Base-by-base conservation (phyloP, 768 basidiomycete genomes). In the Paxillus involutus region DNA sequence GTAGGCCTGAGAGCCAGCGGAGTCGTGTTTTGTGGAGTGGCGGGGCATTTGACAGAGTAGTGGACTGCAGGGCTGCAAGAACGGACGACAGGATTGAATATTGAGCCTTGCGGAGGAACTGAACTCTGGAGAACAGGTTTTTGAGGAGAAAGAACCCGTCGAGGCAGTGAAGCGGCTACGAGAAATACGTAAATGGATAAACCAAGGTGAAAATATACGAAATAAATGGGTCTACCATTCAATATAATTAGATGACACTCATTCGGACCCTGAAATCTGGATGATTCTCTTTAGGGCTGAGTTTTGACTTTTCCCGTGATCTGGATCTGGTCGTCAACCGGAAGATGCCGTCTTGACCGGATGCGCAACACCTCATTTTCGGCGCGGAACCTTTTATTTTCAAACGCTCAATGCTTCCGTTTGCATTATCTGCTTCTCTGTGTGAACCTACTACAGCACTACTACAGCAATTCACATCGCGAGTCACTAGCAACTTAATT, bases 291-390 rank as follows among this genome's bases (percentile, higher is more conserved):
- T 59, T 60, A 57, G 55, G 59, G 67, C 65, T 57, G 51, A 49
- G 65, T 66, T 70, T 70, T 72, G 68, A 59, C 70, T 72, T 69
- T 66, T 57, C 47, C 65, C 64, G 64, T 49, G 59, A 65, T 65
- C 67, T 63, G 47, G 67, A 69, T 69, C 66, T 60, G 41, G 63
- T 66, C 66, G 55, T 60, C 48, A 63, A 9, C 53, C 64, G 66
- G 66, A 53, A 68, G 43, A 37, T 67, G 65, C 66, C 67, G 67
- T 58, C 49, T 49, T 57, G 53, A 51, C 39, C 63, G 58, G 61
- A 58, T 52, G 58, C 64, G 61, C 61, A 66, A 6, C 48, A 63
- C 58, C 60, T 53, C 55, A 66, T 67, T 69, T 52, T 70, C 68
- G 67, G 63, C 57, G 60, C 67, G 67, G 67, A 60, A 26, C 59